These are phyloP conservation scores for Funneliformis caledonium DNA, from an alignment of 371 early-diverging fungal genomes.

Conservation along the genomic window DNA sequence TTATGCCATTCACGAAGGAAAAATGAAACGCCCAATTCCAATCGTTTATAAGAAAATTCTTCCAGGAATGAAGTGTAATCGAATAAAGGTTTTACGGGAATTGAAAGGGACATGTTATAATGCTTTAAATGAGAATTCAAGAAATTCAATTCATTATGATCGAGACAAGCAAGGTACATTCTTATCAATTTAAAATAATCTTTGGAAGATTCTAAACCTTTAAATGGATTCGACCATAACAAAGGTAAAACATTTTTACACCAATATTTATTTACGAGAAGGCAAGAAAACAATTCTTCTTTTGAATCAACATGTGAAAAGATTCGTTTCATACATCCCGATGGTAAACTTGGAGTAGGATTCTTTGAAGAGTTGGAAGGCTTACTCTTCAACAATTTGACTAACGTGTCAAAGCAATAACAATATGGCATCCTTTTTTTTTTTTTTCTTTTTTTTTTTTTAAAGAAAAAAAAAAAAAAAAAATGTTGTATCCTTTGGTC, in stretches of 20 bases:
- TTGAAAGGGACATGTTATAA: neutral
- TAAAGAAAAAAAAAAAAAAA: no score
- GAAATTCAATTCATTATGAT: neutral
- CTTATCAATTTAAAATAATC: constrained; percentile 10
- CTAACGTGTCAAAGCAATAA: neutral
- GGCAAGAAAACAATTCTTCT: constrained; percentile 9
- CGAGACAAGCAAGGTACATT: constrained; percentile 13
- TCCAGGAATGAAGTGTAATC: constrained; percentile 9
- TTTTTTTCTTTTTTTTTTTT: no score
- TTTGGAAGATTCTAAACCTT: neutral
- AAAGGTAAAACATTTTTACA: constrained; percentile 21
- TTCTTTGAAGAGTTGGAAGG: neutral
- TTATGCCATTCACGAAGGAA: constrained; percentile 9
- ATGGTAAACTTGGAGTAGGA: neutral
- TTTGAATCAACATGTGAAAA: constrained; percentile 1
- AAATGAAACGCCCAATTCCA: neutral
- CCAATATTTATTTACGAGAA: constrained; percentile 20
- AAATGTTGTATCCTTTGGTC: no score
- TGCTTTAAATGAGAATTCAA: neutral
- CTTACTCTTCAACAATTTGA: neutral
- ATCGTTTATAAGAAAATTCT: constrained; percentile 18
- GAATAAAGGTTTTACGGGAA: neutral
- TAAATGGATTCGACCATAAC: constrained; percentile 25
- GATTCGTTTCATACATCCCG: constrained; percentile 16
- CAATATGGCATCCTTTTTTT: neutral